These are phyloP conservation scores for Boletus rufocinnamomeus DNA, from an alignment of 768 basidiomycete species.

Conservation along the genomic window DNA sequence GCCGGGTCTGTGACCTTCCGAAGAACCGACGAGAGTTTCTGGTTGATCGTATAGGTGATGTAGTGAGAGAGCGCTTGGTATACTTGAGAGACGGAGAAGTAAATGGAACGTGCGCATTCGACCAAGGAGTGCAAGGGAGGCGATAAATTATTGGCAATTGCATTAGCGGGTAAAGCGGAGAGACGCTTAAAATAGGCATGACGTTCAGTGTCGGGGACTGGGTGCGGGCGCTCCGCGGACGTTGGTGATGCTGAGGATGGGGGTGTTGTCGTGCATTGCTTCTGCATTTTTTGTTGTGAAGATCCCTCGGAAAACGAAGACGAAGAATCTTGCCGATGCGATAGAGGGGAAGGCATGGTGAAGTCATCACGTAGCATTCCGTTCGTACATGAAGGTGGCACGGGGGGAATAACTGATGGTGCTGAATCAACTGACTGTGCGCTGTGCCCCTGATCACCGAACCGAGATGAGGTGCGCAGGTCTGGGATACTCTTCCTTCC, in stretches of 20 bases:
- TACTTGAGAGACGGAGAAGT: constrained; percentile 90
- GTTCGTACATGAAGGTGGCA: constrained; percentile 15
- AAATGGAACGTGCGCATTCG: constrained; percentile 88
- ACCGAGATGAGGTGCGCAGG: constrained; percentile 53
- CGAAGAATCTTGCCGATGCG: constrained; percentile 47
- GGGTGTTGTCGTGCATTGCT: constrained; percentile 33
- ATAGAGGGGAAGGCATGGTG: constrained; percentile 41
- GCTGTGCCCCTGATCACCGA: constrained; percentile 32
- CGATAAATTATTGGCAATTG: constrained; percentile 67
- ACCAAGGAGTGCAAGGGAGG: constrained; percentile 66
- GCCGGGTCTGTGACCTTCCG: constrained; percentile 86
- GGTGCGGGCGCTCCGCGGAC: constrained; percentile 35
- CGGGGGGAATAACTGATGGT: constrained; percentile 9
- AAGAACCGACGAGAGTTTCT: constrained; percentile 77
- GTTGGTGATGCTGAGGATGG: constrained; percentile 43
- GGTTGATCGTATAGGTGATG: constrained; percentile 78
- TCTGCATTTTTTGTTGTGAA: constrained; percentile 26
- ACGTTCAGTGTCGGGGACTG: constrained; percentile 69
- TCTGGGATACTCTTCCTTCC: constrained; percentile 89
- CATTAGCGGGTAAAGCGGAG: constrained; percentile 67
- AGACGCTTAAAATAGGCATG: constrained; percentile 95
- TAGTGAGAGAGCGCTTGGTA: constrained; percentile 89
- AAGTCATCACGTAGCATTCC: constrained; percentile 31
- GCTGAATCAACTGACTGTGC: constrained; percentile 32
- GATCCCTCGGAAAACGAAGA: constrained; percentile 41